Percentiles rank a stretch among this genome's conserved stretches.
Conservation (phyloP, 2,329 filamentous ascomycete genomes). For the Emericellopsis atlantica region DNA sequence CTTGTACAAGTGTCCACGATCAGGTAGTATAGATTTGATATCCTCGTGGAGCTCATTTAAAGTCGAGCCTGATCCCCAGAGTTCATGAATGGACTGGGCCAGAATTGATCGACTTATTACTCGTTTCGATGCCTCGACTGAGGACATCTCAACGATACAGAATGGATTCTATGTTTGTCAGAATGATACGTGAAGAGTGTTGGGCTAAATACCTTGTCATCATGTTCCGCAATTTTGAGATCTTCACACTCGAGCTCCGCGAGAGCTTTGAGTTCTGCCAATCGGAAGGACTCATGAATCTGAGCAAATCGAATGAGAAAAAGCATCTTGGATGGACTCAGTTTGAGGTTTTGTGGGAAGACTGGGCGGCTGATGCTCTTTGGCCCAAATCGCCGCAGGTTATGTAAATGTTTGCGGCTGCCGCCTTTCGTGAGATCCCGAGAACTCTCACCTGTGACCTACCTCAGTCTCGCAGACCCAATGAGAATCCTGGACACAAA, state of each 20-base stretch:
- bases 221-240: conserved; percentile 65
- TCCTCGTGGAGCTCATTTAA: conserved; percentile 58
- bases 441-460: no score
- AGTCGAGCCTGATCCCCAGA: conserved; percentile 66
- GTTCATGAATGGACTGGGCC: conserved; percentile 70
- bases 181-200: background rate
- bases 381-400: no score
- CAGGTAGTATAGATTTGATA: conserved; percentile 43
- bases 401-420: no score
- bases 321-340: background rate
- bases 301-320: conserved; percentile 87
- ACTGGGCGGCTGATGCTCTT: no score
- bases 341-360: no score
- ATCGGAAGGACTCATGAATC: conserved; percentile 79
- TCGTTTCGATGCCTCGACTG: conserved; percentile 48
- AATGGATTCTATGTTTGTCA: conserved; percentile 54
- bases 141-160: conserved; percentile 60
- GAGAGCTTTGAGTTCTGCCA: conserved; percentile 71
- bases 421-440: no score
- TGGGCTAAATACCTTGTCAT: conserved; percentile 47
- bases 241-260: conserved; percentile 55
- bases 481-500: no score
- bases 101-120: conserved; percentile 71
- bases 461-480: no score
- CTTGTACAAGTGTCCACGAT: conserved; percentile 56